These are phyloP conservation scores for Linaria vulgaris DNA, from an alignment of 257 asterid species.

Conservation along the genomic window DNA sequence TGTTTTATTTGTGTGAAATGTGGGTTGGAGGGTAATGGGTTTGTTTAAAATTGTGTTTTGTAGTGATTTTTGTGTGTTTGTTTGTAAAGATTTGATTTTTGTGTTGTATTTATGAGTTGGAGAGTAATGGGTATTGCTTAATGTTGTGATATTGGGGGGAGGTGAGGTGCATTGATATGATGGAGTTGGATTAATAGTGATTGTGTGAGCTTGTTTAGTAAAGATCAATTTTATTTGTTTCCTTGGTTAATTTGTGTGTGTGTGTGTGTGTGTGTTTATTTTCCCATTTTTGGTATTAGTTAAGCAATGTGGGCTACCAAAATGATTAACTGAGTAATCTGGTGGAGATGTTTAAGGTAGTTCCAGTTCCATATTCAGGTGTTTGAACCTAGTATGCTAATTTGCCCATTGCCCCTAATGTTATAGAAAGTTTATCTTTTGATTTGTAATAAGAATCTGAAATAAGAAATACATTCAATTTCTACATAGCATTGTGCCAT, in stretches of 20 bases:
- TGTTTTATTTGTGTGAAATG: background rate
- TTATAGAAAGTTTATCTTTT: background rate
- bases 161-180: constrained; percentile 3
- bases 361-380: no score
- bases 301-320: background rate
- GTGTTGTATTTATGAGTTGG: background rate
- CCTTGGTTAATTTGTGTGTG: background rate
- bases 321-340: no score
- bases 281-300: background rate
- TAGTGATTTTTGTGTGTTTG: background rate
- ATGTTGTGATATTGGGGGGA: constrained; percentile 19
- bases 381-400: constrained; percentile 2
- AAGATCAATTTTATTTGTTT: constrained; percentile 1
- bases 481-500: background rate
- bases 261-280: background rate
- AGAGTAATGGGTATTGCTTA: constrained; percentile 17
- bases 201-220: constrained; percentile 3
- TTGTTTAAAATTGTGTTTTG: no score
- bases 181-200: background rate
- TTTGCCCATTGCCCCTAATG: background rate
- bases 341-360: background rate
- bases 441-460: background rate
- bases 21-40: no score
- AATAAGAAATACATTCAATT: background rate
- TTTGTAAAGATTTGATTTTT: constrained; percentile 24